phyloP scores from a whole-genome alignment of 192 early-diverging fungal genomes.

The Backusella psychrophila region DNA sequence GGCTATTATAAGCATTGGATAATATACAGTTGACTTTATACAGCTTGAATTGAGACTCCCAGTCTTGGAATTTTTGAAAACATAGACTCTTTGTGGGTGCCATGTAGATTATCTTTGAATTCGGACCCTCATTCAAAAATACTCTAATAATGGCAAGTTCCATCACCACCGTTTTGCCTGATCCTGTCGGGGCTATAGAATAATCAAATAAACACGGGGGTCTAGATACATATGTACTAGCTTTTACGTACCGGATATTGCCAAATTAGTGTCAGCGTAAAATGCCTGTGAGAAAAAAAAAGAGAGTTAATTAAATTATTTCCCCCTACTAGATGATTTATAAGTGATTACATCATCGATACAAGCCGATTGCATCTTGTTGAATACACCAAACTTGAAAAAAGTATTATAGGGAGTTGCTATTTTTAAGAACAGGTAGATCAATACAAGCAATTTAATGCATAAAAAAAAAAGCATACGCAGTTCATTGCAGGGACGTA shows the following conservation, averaged over 20 bases:
- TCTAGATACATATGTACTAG: not conserved
- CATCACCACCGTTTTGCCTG: constrained; percentile 68
- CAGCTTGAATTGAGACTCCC: constrained; percentile 53
- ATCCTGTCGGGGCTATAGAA: constrained; percentile 60
- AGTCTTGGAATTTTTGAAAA: constrained; percentile 57
- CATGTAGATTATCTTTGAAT: constrained; percentile 64
- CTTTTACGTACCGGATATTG: constrained; percentile 34
- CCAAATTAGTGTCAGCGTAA: constrained; percentile 19
- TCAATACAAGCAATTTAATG: too few relatives aligned
- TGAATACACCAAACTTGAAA: constrained; percentile 31
- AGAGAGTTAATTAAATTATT: not conserved
- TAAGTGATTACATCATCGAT: not conserved
- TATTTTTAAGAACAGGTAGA: not conserved
- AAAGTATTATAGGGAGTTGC: constrained; percentile 20
- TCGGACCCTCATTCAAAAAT: not conserved
- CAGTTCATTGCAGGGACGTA: constrained; percentile 1
- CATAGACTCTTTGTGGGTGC: constrained; percentile 72
- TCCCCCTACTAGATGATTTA: too few relatives aligned
- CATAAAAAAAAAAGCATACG: not conserved
- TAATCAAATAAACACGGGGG: not conserved
- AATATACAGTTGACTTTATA: constrained; percentile 45
- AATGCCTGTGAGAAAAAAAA: constrained; percentile 18
- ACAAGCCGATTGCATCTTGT: constrained; percentile 18
- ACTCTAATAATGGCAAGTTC: constrained; percentile 49
- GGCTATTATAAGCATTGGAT: not conserved